Evolutionary conservation across 352 stramenopile species (phyloP), one percentile per base, ranked within the genome.

Genomic region (Globisporangium sylvaticum): DNA sequence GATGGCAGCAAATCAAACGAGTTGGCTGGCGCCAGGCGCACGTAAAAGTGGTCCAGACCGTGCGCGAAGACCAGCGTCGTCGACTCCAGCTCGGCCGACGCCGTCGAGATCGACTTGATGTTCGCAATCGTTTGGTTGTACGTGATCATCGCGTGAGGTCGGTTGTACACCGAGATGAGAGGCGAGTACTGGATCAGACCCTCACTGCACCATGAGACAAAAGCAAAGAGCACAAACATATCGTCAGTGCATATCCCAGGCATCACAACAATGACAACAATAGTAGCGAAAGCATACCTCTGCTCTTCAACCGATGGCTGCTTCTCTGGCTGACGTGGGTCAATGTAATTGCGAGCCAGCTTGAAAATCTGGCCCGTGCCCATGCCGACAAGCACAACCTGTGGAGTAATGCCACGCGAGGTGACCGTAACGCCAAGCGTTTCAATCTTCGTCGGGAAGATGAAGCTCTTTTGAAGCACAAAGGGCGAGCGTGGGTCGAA

Each of bases 1-100:
- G 97, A 95, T 6, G 96, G 93, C 27, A 99, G 79, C 58, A 98
- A 78, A 73, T 99, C 97, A 67, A 99, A 99, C 59, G 92, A 93
- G 61, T 97, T 97, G 24, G 93, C 95, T 1, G 97, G 97, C 15
- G 93, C 92, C 37, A 98, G 83, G 63, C 94, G 87, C 20, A 93
- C 80, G 82, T 98, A 98, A 77, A 98, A 98, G 68, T 98, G 71
- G 76, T 99, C 96, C 12, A 98, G 81, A 24, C 95, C 95, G 69
- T 93, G 88, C 8, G 94, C 92, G 64, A 98, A 89, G 52, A 98
- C 79, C n/a, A 99, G 69, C 44, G 94, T 94, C 56, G 97, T 98
- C 22, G 93, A 98, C 83, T 99, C 97, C 48, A 99, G 86, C 73
- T 97, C 89, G 0, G 95, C 85, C 0, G 90, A 70, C 14, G 77